These are phyloP conservation scores for Elymus sibiricus DNA, from an alignment of 176 grass and related monocot species.

Conservation along the genomic window DNA sequence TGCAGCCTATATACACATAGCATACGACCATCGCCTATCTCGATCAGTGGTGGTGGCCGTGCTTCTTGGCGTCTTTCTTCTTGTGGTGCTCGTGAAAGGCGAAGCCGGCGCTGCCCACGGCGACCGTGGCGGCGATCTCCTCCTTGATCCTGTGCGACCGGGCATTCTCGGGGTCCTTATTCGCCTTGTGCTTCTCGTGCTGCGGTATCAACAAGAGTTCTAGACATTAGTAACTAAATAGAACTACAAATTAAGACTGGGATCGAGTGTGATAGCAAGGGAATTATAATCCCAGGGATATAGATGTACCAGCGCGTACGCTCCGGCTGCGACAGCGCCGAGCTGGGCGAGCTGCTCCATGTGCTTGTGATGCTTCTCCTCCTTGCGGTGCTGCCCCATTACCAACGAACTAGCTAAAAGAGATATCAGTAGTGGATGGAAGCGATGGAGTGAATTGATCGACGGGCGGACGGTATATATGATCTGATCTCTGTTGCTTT, in stretches of 20 bases:
- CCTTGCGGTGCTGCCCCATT: neutral
- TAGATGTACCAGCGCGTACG: conserved; percentile 48
- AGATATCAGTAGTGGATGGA: too few species aligned
- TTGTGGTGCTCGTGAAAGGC: conserved; percentile 70
- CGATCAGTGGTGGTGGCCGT: neutral
- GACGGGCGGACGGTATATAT: too few species aligned
- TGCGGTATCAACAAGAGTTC: neutral
- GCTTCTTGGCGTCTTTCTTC: conserved; percentile 77
- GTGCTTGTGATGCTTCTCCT: conserved; percentile 79
- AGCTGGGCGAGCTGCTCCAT: conserved; percentile 53
- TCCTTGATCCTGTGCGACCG: conserved; percentile 52
- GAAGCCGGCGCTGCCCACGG: conserved; percentile 50
- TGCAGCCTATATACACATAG: too few species aligned
- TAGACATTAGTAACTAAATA: too few species aligned
- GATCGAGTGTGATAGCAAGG: too few species aligned
- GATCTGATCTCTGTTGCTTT: too few species aligned
- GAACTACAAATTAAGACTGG: too few species aligned
- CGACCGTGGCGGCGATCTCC: conserved; percentile 54
- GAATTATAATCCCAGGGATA: too few species aligned
- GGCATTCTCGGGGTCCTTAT: conserved; percentile 63
- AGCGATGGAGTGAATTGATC: too few species aligned
- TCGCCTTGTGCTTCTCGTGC: conserved; percentile 84
- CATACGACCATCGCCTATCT: too few species aligned
- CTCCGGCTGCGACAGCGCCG: conserved; percentile 52
- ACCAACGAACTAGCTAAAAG: neutral